Base-by-base conservation (phyloP, 2,329 filamentous ascomycete species). In the Scopulariopsis brevicaulis region DNA sequence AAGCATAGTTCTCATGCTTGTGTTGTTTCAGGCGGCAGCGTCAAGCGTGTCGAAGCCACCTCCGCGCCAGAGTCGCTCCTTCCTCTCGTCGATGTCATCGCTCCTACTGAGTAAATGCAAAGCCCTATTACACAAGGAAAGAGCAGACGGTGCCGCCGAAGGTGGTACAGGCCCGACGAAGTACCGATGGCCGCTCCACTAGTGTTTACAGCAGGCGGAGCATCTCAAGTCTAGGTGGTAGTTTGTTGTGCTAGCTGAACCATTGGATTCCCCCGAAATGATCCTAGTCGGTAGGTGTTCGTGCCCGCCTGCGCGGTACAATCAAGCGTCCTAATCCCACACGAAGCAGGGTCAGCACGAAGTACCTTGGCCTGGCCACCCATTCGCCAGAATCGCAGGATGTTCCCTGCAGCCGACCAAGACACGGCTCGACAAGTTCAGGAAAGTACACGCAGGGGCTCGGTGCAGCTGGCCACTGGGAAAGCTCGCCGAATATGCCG, bases 401-500 rank as follows among this genome's bases (percentile, higher is more conserved):
- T 32, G 28, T 32, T 32, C 28, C 40, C 40, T 46, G 40, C 14
- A 46, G n/a, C 15, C 18, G 40, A 46, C 40, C n/a, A 46, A 46
- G 40, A 46, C 18, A 46, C 15, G 40, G n/a, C 15, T n/a, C 15
- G 20, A 10, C 15, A 6, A 50, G n/a, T 24, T 24, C n/a, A 50
- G 11, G 34, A 50, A 20, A 3, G 22, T 20, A n/a, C 43, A 50
- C 11, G 22, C 46, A 12, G n/a, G 46, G 46, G 20, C 46, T 14
- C 5, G n/a, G n/a, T 12, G 46, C 46, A 24, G n/a, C 48, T 57
- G 48, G 15, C 48, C 55, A 53, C 55, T 57, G 55, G 55, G 55
- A 57, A 57, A 28, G 48, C 55, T 57, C 55, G 55, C 55, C 55
- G 55, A 57, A 57, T 25, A 43, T 57, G 48, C 55, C 55, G 55